Percentiles rank a stretch among this genome's conserved stretches.
These are phyloP conservation scores for Trichoderma lentiforme DNA, from an alignment of 2,329 filamentous ascomycete species.

Conservation along the genomic window DNA sequence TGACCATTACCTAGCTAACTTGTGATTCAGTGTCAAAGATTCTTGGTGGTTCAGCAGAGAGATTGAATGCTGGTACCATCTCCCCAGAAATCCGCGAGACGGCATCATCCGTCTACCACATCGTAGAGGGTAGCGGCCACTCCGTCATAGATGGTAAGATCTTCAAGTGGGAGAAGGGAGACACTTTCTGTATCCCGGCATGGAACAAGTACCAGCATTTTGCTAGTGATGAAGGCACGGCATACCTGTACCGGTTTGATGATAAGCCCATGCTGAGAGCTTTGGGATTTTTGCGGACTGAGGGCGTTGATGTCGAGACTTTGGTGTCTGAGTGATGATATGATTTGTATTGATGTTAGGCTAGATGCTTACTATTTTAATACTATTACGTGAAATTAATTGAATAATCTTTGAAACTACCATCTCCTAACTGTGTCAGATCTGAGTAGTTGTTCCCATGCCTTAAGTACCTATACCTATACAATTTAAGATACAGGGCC, in stretches of 20 bases:
- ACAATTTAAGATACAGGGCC: not conserved
- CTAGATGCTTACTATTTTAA: not conserved
- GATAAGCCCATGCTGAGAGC: conserved; percentile 53
- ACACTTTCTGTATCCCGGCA: conserved; percentile 53
- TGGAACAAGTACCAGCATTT: conserved; percentile 51
- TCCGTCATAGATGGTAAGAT: conserved; percentile 37
- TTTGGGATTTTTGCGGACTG: conserved; percentile 47
- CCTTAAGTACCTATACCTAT: not conserved
- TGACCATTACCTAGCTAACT: not conserved
- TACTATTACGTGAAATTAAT: not conserved
- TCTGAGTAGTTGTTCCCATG: not conserved
- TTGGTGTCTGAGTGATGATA: conserved; percentile 26
- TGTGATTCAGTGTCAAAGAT: conserved; percentile 31
- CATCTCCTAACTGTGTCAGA: not conserved
- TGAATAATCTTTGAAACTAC: rapidly evolving
- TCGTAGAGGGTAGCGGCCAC: conserved; percentile 45
- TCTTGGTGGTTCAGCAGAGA: conserved; percentile 46
- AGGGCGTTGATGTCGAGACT: conserved; percentile 38
- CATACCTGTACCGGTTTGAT: conserved; percentile 53
- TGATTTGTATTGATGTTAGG: not conserved
- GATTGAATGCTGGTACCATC: conserved; percentile 35
- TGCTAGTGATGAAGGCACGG: conserved; percentile 33
- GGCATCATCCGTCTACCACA: conserved; percentile 51
- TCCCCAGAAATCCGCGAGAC: conserved; percentile 46
- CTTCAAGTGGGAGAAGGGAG: conserved; percentile 45